Evolutionary conservation across 2,329 filamentous ascomycete genomes (phyloP).

Genomic region (Diaporthe helianthi): DNA sequence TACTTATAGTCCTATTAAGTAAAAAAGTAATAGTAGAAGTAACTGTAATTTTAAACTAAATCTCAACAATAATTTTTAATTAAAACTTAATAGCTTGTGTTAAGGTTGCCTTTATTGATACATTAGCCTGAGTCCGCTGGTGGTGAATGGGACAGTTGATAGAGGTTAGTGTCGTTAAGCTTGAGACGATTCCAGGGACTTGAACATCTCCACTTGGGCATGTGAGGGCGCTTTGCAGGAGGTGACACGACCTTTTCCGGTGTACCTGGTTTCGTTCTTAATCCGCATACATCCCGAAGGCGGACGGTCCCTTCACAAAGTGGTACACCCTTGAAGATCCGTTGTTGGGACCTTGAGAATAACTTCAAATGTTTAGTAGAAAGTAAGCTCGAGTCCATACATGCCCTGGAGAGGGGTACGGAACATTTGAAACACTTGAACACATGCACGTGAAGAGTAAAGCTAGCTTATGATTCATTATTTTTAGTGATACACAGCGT

Average conservation of each 20-base stretch:
- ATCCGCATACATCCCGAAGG: too few species aligned
- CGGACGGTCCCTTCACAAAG: too few species aligned
- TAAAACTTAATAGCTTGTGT: too few species aligned
- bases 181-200: constrained; percentile 6
- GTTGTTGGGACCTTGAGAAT: too few species aligned
- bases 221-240: constrained; percentile 16
- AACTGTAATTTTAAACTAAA: too few species aligned
- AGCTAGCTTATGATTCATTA: background rate
- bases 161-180: background rate
- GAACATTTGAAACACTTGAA: background rate
- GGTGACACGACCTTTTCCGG: background rate
- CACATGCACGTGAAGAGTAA: background rate
- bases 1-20: too few species aligned
- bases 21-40: too few species aligned
- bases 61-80: too few species aligned
- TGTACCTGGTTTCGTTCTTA: background rate
- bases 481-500: background rate
- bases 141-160: constrained; percentile 12
- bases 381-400: too few species aligned
- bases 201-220: too few species aligned
- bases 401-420: background rate
- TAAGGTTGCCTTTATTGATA: background rate
- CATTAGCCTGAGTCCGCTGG: background rate
- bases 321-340: too few species aligned
- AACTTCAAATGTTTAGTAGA: too few species aligned